Evolutionary conservation across 495 filamentous ascomycete genomes (phyloP).

Genomic region (Penicillium longicatenatum): DNA sequence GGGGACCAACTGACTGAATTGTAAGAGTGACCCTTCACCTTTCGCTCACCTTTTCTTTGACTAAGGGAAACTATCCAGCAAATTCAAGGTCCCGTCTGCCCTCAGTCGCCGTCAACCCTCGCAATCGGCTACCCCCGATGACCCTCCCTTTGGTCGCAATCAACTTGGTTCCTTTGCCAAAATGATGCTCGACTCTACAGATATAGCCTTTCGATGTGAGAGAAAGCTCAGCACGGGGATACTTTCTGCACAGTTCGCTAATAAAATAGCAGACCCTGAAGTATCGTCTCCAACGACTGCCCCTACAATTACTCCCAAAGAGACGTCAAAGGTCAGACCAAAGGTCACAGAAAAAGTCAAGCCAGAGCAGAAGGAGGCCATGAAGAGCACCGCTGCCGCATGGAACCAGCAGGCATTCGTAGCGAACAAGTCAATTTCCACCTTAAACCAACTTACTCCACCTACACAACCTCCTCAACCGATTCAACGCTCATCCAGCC

Average conservation of each 20-base stretch:
- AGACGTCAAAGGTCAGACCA: not conserved
- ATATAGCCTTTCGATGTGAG: slow-evolving; percentile 59
- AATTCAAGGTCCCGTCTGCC: slow-evolving; percentile 62
- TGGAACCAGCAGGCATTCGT: slow-evolving; percentile 26
- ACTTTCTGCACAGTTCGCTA: slow-evolving; percentile 9
- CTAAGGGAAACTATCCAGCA: slow-evolving; percentile 48
- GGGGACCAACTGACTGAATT: slow-evolving; percentile 70
- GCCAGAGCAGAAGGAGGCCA: slow-evolving; percentile 20
- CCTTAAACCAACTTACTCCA: slow-evolving; percentile 17
- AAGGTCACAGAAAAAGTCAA: slow-evolving; percentile 17
- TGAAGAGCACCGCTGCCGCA: slow-evolving; percentile 11
- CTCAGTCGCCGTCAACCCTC: slow-evolving; percentile 24
- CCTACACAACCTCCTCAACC: slow-evolving; percentile 6
- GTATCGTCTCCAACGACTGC: slow-evolving; percentile 16
- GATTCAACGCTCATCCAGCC: slow-evolving; percentile 21
- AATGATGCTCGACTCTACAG: slow-evolving; percentile 58
- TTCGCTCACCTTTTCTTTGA: not conserved
- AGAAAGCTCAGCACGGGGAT: not conserved
- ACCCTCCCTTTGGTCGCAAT: slow-evolving; percentile 22
- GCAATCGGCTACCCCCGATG: slow-evolving; percentile 21
- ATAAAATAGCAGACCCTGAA: slow-evolving; percentile 41
- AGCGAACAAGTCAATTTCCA: slow-evolving; percentile 24
- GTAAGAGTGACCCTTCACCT: slow-evolving; percentile 46
- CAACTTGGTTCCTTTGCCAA: slow-evolving; percentile 58
- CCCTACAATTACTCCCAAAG: not conserved